Conservation (phyloP, 2,329 filamentous ascomycete genomes). For the Coniochaeta sp. region DNA sequence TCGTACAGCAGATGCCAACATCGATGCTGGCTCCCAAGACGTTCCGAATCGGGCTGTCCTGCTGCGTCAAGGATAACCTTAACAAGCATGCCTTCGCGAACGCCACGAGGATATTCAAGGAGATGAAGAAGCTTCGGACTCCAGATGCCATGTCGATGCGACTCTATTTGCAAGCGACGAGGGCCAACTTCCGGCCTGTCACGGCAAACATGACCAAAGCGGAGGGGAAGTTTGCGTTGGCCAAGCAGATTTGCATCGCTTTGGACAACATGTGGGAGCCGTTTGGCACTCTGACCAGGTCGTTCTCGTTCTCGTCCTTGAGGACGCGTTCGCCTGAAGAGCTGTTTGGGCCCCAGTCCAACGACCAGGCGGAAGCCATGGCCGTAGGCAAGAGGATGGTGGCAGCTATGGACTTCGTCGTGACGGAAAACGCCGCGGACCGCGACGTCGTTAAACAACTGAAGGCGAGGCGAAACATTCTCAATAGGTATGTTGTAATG, state of each 20-base stretch:
- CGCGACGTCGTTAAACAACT: constrained; percentile 24
- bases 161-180: constrained; percentile 49
- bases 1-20: constrained; percentile 50
- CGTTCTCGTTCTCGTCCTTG: constrained; percentile 25
- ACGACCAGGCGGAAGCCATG: constrained; percentile 32
- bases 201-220: not conserved
- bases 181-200: constrained; percentile 37
- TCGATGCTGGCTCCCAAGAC: constrained; percentile 39
- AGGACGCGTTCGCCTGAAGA: constrained; percentile 14
- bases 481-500: constrained; percentile 22
- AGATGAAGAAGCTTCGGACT: constrained; percentile 45
- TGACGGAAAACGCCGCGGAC: constrained; percentile 31
- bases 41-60: constrained; percentile 66
- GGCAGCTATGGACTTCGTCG: constrained; percentile 35
- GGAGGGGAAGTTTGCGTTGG: constrained; percentile 35
- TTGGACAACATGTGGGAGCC: constrained; percentile 44
- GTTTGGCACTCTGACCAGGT: constrained; percentile 26
- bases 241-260: constrained; percentile 41
- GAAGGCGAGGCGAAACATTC: constrained; percentile 18
- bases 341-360: constrained; percentile 17
- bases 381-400: constrained; percentile 39
- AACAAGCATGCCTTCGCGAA: constrained; percentile 63
- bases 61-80: constrained; percentile 68
- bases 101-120: constrained; percentile 56
- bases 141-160: constrained; percentile 46